These are phyloP conservation scores for Dendrocalamus latiflorus DNA, from an alignment of 202 grass and related monocot genomes.

Conservation along the genomic window DNA sequence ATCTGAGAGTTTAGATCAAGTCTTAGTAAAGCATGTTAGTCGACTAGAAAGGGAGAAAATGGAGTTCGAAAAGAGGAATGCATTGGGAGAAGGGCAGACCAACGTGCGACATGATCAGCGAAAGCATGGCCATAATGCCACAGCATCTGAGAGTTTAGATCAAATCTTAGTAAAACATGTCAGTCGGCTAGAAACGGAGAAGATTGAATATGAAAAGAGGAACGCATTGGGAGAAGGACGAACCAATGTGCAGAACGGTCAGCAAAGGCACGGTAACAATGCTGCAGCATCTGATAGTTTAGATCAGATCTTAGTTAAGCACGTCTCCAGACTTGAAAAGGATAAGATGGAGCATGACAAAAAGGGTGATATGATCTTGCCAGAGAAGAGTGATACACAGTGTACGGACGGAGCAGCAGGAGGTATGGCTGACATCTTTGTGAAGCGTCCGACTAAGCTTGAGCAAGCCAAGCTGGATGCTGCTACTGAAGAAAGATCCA, in stretches of 20 bases:
- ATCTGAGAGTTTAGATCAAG: slow-evolving; percentile 55
- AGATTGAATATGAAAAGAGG: slow-evolving; percentile 21
- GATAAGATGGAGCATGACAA: slow-evolving; percentile 37
- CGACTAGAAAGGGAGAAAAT: slow-evolving; percentile 49
- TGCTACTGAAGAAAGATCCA: slow-evolving; percentile 23
- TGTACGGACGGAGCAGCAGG: not conserved
- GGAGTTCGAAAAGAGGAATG: slow-evolving; percentile 14
- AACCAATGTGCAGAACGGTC: not conserved
- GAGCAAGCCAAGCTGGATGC: slow-evolving; percentile 48
- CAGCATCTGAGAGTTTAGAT: slow-evolving; percentile 47
- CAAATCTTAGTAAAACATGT: slow-evolving; percentile 65
- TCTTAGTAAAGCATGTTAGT: slow-evolving; percentile 57
- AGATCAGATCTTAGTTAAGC: slow-evolving; percentile 60
- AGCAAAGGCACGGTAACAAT: not conserved
- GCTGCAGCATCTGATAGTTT: slow-evolving; percentile 31
- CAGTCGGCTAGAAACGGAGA: slow-evolving; percentile 46
- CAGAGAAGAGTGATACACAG: slow-evolving; percentile 23
- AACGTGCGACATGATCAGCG: slow-evolving; percentile 22
- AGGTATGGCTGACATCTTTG: slow-evolving; percentile 48
- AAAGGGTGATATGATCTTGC: not conserved
- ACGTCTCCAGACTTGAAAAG: slow-evolving; percentile 50
- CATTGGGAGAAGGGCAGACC: not conserved
- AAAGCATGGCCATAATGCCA: not conserved
- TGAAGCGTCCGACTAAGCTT: slow-evolving; percentile 50
- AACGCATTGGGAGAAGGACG: not conserved